Base-by-base conservation (phyloP, 169 alveolate species). In the Plasmodium cynomolgi region DNA sequence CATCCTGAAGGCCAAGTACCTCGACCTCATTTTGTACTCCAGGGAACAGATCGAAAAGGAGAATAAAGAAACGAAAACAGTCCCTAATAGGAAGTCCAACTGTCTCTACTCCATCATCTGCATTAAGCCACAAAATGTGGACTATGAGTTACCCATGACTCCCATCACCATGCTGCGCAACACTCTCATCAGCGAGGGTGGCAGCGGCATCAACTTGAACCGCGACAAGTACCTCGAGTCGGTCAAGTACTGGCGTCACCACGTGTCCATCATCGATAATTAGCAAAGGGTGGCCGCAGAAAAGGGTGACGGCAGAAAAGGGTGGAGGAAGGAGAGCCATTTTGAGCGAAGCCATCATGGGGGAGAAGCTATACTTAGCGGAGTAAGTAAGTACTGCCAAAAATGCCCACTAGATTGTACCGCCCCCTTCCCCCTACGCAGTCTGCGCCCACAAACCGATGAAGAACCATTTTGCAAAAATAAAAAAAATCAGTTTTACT, bases 101-200 rank as follows among this genome's bases (percentile, higher is more conserved):
- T 86, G 93, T 75, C 95, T 94, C 47, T 96, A 95, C 91, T 96
- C 95, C 56, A 93, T 96, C 4, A 84, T 96, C 37, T 95, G 96
- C 50, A 84, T 96, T 15, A 95, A 95, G 81, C 97, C 97, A 1
- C 97, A 95, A 47, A 82, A 95, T 83, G 96, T 79, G 33, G 96
- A 95, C 93, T 74, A 95, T 90, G 99, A 99, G 96, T 91, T 98
- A 13, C 99, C 99, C 6, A 99, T 99, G 99, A 96, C 98, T 29
- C 99, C 99, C 7, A 99, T 99, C 6, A 99, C 99, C 80, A 96
- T 98, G 95, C 97, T 99, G 98, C 96, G 99, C 84, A 99, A 99
- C 96, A 97, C 99, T 1, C 95, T 99, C 72, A 98, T 98, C 83
- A 98, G 98, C 47, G 99, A 99, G 90, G 99, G 99, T 20, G 99